Evolutionary conservation across 768 basidiomycete genomes (phyloP).

Genomic region (Cystobasidium tubakii): DNA sequence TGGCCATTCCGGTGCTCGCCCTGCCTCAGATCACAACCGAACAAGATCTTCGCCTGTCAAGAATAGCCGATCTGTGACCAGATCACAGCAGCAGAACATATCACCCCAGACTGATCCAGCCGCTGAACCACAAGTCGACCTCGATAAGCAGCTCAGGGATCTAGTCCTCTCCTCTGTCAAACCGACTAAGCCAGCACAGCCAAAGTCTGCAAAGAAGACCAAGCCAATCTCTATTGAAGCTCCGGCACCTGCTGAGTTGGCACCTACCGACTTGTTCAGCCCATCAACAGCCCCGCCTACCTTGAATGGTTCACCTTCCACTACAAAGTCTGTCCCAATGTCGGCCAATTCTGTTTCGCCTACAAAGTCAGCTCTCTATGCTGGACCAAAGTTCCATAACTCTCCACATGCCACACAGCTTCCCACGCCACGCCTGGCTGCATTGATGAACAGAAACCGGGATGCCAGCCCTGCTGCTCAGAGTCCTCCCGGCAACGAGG

Average conservation of each 20-base stretch:
- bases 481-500: not conserved
- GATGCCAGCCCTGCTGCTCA: not conserved
- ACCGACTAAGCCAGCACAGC: not conserved
- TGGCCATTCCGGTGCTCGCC: conserved; percentile 10
- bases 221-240: not conserved
- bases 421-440: conserved; percentile 29
- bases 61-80: not conserved
- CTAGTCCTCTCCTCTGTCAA: not conserved
- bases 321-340: not conserved
- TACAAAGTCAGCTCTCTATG: conserved; percentile 23
- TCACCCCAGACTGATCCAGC: not conserved
- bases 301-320: not conserved
- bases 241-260: not conserved
- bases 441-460: conserved; percentile 17
- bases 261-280: not conserved
- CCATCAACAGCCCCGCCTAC: not conserved
- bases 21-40: conserved; percentile 10
- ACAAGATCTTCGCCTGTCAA: conserved; percentile 18
- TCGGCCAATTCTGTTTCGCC: not conserved
- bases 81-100: not conserved
- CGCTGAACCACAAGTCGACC: not conserved
- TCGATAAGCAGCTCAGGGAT: not conserved
- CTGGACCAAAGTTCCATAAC: conserved; percentile 39
- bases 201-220: not conserved
- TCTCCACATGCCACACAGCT: conserved; percentile 33